Evolutionary conservation across 257 asterid genomes (phyloP).

Genomic region (Coffea eugenioides): DNA sequence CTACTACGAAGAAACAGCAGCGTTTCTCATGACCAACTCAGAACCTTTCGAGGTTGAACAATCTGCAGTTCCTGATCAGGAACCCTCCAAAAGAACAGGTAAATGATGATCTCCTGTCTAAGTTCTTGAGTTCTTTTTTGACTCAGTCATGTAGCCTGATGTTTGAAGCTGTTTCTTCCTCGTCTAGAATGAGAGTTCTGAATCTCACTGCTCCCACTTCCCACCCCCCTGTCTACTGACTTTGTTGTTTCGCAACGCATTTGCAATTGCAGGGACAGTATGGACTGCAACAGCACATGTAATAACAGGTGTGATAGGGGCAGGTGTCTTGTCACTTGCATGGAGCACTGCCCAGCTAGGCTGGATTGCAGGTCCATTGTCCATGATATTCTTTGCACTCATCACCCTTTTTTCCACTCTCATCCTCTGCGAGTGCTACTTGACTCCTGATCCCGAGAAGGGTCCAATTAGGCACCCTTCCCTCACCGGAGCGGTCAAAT

Average conservation of each 20-base stretch:
- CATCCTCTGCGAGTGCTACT: slow-evolving; percentile 60
- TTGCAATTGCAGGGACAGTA: slow-evolving; percentile 43
- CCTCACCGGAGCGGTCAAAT: slow-evolving; percentile 61
- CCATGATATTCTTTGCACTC: slow-evolving; percentile 56
- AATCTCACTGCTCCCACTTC: too few species aligned
- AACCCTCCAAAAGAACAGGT: slow-evolving; percentile 21
- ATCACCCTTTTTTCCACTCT: slow-evolving; percentile 52
- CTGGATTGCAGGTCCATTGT: slow-evolving; percentile 78
- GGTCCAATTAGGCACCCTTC: slow-evolving; percentile 41
- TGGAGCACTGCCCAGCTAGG: slow-evolving; percentile 83
- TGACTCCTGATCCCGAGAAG: slow-evolving; percentile 31
- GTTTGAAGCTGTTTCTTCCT: too few species aligned
- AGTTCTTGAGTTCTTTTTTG: neutral
- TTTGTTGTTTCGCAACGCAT: too few species aligned
- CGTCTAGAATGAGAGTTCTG: too few species aligned
- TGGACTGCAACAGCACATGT: slow-evolving; percentile 77
- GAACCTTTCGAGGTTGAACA: neutral
- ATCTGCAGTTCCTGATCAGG: neutral
- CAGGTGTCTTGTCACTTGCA: slow-evolving; percentile 77
- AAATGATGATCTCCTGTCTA: neutral
- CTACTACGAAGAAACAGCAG: slow-evolving; percentile 5
- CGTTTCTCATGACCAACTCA: slow-evolving; percentile 13
- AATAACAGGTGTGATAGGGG: slow-evolving; percentile 81
- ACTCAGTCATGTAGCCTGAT: too few species aligned
- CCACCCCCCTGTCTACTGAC: too few species aligned